Conservation (phyloP, 2,329 filamentous ascomycete genomes). For the Arachnomyces sp. region DNA sequence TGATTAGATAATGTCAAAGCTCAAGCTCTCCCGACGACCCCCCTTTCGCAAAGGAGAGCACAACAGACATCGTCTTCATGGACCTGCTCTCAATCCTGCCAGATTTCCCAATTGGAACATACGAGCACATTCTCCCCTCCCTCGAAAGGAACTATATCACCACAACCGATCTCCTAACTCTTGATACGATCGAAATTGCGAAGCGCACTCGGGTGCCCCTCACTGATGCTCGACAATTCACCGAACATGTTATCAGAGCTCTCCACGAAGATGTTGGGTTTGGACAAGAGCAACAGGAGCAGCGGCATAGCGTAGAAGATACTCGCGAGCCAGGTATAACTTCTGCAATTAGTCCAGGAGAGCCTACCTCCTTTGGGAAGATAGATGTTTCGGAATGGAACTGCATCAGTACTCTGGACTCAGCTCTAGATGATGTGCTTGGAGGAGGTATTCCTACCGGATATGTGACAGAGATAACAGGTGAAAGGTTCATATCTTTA, state of each 20-base stretch:
- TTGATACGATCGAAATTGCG: constrained; percentile 73
- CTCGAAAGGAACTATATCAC: constrained; percentile 72
- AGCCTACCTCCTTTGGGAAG: constrained; percentile 20
- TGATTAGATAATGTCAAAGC: too few relatives aligned
- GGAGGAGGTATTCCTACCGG: constrained; percentile 73
- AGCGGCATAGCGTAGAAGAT: constrained; percentile 2
- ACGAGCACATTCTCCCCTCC: constrained; percentile 65
- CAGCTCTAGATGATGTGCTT: constrained; percentile 59
- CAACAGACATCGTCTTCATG: constrained; percentile 23
- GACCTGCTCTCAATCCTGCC: constrained; percentile 80
- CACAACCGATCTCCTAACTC: constrained; percentile 74
- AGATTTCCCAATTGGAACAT: constrained; percentile 62
- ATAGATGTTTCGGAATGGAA: constrained; percentile 37
- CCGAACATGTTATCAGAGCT: constrained; percentile 56
- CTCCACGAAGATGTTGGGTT: constrained; percentile 56
- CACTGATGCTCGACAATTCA: constrained; percentile 67
- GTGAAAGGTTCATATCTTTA: constrained; percentile 58
- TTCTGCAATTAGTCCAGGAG: constrained; percentile 14
- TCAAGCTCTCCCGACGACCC: too few relatives aligned
- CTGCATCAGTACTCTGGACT: constrained; percentile 73
- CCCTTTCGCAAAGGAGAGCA: too few relatives aligned
- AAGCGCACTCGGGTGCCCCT: constrained; percentile 77
- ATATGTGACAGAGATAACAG: constrained; percentile 79
- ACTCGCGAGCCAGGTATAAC: constrained; percentile 15
- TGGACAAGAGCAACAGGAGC: constrained; percentile 10